A percentile compares a stretch with the other conserved stretches of the same genome.
Conservation (phyloP, 2,329 filamentous ascomycete species). For the Aspergillus ochraceus region DNA sequence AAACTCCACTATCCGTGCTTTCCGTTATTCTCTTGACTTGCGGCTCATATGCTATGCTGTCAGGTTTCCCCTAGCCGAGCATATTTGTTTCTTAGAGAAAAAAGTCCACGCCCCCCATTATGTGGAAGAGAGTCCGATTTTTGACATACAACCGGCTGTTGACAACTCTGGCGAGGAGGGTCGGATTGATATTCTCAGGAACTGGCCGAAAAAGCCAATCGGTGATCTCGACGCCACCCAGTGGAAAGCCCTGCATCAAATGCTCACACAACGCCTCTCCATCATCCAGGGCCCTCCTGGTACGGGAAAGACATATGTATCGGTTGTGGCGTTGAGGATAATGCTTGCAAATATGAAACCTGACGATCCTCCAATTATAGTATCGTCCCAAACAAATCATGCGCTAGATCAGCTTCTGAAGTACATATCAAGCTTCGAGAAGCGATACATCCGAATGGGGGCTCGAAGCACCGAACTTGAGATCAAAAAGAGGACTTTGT, state of each 20-base stretch:
- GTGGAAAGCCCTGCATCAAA: slow-evolving; percentile 64
- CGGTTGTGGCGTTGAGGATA: slow-evolving; percentile 67
- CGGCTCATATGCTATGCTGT: slow-evolving; percentile 14
- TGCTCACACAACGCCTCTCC: slow-evolving; percentile 70
- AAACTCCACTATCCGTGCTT: neutral
- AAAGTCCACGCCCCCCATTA: slow-evolving; percentile 54
- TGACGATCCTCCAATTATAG: slow-evolving; percentile 67
- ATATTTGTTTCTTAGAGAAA: slow-evolving; percentile 41
- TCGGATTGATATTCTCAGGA: slow-evolving; percentile 55
- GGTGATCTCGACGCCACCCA: slow-evolving; percentile 69
- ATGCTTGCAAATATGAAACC: slow-evolving; percentile 60
- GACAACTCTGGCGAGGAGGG: slow-evolving; percentile 32
- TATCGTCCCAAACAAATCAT: slow-evolving; percentile 88
- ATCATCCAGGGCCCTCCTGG: slow-evolving; percentile 83
- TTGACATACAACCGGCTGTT: slow-evolving; percentile 53
- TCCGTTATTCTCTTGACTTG: neutral
- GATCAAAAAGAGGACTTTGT: slow-evolving; percentile 68
- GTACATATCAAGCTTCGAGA: slow-evolving; percentile 63
- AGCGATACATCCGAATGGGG: slow-evolving; percentile 66
- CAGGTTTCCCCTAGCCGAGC: slow-evolving; percentile 47
- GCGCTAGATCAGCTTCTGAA: slow-evolving; percentile 78
- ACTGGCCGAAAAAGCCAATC: slow-evolving; percentile 51
- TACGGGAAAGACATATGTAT: slow-evolving; percentile 80
- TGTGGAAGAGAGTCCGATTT: slow-evolving; percentile 49
- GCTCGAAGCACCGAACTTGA: slow-evolving; percentile 66